Evolutionary conservation across 345 rosid genomes (phyloP), one percentile per base, ranked within the genome.

Genomic region (Toxicodendron radicans): DNA sequence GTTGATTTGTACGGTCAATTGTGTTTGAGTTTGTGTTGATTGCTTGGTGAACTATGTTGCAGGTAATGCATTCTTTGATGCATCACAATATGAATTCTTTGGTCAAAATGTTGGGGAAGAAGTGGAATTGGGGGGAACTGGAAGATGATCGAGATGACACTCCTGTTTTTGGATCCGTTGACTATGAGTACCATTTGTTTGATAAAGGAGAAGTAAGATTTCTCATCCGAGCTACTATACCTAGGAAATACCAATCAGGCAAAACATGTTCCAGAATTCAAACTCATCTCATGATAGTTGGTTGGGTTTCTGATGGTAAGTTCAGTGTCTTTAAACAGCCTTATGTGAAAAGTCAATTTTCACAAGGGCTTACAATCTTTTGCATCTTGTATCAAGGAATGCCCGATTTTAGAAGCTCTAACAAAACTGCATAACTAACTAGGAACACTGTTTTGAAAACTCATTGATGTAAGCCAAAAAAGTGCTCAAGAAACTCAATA

Each of bases 141-240:
- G 96, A 87, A 51, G 93, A 86, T 24, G 83, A 63, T 57, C 85
- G 69, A 73, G 80, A 66, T 72, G 81, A 65, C 10, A 53, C 79
- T 68, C 64, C 85, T 27, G 78, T 82, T 59, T 88, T 83, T 66
- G 91, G 90, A 51, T 83, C 91, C 60, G 84, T 73, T 10, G 89
- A 87, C 74, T 96, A 94, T 67, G 97, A 87, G 76, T 94, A 94
- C 76, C 97, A 83, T 70, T 80, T 93, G 86, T 93, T 93, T 79
- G 91, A 94, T 59, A 87, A 75, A 78, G 89, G 85, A 58, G 96
- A 90, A 84, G 98, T 94, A 76, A 75, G 58, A 12, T 74, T 27
- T 27, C 30, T 27, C 2, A 27, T 27, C 30, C 0, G 2, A 27
- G 2, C 30, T 27, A 2, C 0, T 27, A 27, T 27, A 27, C 30